Evolutionary conservation across 2,329 filamentous ascomycete species (phyloP), one percentile per base, ranked within the genome.

Genomic region (Fusarium sterilihyphosum): DNA sequence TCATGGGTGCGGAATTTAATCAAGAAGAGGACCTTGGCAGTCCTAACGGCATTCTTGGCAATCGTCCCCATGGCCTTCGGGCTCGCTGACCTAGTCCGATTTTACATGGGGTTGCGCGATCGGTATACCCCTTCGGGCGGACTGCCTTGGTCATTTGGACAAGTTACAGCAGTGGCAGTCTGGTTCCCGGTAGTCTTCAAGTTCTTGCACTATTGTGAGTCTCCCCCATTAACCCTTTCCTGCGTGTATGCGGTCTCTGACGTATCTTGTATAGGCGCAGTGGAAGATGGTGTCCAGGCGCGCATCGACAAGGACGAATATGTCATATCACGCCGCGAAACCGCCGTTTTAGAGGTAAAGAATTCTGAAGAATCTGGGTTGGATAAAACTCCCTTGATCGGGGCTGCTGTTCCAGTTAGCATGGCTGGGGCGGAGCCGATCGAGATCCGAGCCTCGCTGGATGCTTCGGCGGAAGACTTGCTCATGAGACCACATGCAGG

Each of bases 171-270:
- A 4, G 43, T 46, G 7, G 43, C 43, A 46, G n/a, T 46, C 17
- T 46, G 43, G 43, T 26, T 18, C 5, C 43, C 43, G 3, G 16
- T 46, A 1, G 17, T 46, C 17, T 46, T 7, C 1, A 26, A 46
- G n/a, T 46, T 46, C n/a, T 9, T 46, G 6, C 16, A 46, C n/a
- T 46, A 18, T 13, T 26, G 43, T 44, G n/a, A 44, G 17, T 26
- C 17, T 1, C 8, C 0, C 4, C 5, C 3, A 26, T 24, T 6
- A 18, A 24, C 26, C 16, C 7, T 8, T 26, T 13, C 17, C 0
- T 12, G 10, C 7, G 7, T 1, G n/a, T 26, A 44, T 18, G 16
- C 17, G 22, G 40, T n/a, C 11, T 3, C 17, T 44, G 43, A 44
- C 43, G 2, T 44, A 6, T 24, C 10, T 24, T 18, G 7, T 3